Evolutionary conservation across 2,329 filamentous ascomycete genomes (phyloP), one percentile per base, ranked within the genome.

Genomic region (Colletotrichum salicis): DNA sequence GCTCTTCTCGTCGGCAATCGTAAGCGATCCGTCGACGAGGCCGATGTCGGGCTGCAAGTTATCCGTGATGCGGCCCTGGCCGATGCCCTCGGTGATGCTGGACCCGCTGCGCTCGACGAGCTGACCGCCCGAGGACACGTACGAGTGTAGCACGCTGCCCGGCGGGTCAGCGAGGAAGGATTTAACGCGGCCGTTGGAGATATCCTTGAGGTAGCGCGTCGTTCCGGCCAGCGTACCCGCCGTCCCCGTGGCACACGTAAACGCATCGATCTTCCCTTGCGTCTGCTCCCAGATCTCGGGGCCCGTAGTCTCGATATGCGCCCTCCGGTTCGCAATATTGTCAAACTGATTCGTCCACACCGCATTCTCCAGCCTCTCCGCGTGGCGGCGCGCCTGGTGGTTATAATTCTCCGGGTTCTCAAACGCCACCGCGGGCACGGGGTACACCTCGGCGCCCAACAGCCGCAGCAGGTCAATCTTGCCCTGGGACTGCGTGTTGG

Each of bases 311-410:
- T 98, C 96, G 76, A 98, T 92, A 81, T 99, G 96, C 59, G 96
- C 96, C 78, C 93, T 91, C 64, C 96, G 89, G 84, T 99, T 99
- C 64, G 96, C 96, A 64, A 88, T 91, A 85, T 99, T 99, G 82
- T 99, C 96, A 84, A 99, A 99, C 84, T 99, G 96, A 84, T 99
- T 97, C 56, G 96, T 99, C 96, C 96, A 99, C 15, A 98, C 95
- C 10, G 96, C 95, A 78, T 96, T 96, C 19, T 94, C 92, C 60
- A 97, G 84, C 3, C 87, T 82, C 81, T 96, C 95, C n/a, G 96
- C 96, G 83, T 98, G 96, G 54, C 96, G 87, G 71, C 89, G 89
- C 5, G 96, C 96, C 86, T 97, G 96, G 84, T 98, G 96, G 85
- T 99, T 99, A 88, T 98, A 99, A 85, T 99, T 99, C 56, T 95